Evolutionary conservation across 768 basidiomycete genomes (phyloP).

Genomic region (Psilocybe tampanensis): DNA sequence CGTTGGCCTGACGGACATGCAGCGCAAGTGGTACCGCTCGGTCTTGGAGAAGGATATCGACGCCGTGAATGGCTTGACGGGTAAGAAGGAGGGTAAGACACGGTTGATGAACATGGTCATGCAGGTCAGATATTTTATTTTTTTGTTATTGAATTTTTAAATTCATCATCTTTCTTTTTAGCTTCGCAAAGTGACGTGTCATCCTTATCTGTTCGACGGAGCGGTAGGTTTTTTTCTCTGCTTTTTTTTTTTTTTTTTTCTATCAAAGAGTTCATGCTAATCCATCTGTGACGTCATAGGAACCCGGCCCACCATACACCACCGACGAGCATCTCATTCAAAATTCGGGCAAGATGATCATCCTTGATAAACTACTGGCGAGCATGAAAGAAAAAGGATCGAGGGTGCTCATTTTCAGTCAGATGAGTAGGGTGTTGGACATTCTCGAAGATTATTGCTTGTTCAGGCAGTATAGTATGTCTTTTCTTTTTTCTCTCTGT

Average conservation of each 20-base stretch:
- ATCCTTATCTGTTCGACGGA: slow-evolving; percentile 92
- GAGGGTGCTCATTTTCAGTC: slow-evolving; percentile 94
- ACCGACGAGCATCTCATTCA: slow-evolving; percentile 96
- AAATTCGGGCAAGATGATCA: slow-evolving; percentile 97
- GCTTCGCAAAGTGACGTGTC: slow-evolving; percentile 87
- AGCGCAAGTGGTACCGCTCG: slow-evolving; percentile 96
- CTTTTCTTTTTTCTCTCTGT: neutral
- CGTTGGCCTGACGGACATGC: slow-evolving; percentile 96
- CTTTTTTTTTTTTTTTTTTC: neutral
- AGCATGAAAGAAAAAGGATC: slow-evolving; percentile 94
- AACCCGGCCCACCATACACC: slow-evolving; percentile 98
- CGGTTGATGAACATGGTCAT: slow-evolving; percentile 98
- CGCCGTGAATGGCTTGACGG: slow-evolving; percentile 93
- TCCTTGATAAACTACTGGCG: slow-evolving; percentile 89
- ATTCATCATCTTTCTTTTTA: slow-evolving; percentile 19
- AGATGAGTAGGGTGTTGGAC: slow-evolving; percentile 99
- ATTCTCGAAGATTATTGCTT: slow-evolving; percentile 97
- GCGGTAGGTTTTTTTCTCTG: slow-evolving; percentile 37
- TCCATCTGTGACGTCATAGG: slow-evolving; percentile 27
- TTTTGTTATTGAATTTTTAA: neutral
- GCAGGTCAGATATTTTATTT: slow-evolving; percentile 59
- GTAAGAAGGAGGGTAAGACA: slow-evolving; percentile 99
- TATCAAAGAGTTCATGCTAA: too few relatives aligned
- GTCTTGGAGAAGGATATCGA: slow-evolving; percentile 98
- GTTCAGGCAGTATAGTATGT: slow-evolving; percentile 80